Conservation (phyloP, 345 rosid species). For the Rhodamnia rubescens region DNA sequence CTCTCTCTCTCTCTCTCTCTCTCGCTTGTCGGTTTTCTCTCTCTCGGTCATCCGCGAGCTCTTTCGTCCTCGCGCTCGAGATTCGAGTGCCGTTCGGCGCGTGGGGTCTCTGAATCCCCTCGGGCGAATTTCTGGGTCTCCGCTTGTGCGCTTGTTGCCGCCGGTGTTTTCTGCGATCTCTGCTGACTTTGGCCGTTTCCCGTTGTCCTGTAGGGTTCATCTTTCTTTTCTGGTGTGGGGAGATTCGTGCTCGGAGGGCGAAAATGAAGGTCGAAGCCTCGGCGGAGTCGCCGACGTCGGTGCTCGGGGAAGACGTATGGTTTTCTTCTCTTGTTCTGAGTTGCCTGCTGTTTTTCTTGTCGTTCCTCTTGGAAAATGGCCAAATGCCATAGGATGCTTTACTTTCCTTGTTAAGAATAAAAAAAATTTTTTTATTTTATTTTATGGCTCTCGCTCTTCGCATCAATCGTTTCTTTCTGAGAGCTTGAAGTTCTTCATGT, state of each 20-base stretch:
- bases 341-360: background rate
- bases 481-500: background rate
- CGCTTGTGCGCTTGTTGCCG: background rate
- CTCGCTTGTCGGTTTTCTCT: too few species aligned
- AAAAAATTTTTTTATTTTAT: too few species aligned
- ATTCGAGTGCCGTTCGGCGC: background rate
- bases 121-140: background rate
- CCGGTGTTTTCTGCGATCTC: background rate
- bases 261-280: slow-evolving; percentile 29
- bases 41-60: too few species aligned
- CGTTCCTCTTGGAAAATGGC: background rate
- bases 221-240: slow-evolving; percentile 3
- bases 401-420: background rate
- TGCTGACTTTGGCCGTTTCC: background rate
- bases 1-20: background rate
- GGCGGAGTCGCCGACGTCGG: slow-evolving; percentile 83
- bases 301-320: slow-evolving; percentile 68
- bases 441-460: background rate
- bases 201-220: slow-evolving; percentile 2
- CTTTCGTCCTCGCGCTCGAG: background rate
- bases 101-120: background rate
- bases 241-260: background rate
- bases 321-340: background rate
- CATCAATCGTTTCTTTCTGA: background rate
- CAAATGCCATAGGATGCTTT: background rate